phyloP scores from a whole-genome alignment of 352 stramenopile genomes.

The Phytophthora sojae region DNA sequence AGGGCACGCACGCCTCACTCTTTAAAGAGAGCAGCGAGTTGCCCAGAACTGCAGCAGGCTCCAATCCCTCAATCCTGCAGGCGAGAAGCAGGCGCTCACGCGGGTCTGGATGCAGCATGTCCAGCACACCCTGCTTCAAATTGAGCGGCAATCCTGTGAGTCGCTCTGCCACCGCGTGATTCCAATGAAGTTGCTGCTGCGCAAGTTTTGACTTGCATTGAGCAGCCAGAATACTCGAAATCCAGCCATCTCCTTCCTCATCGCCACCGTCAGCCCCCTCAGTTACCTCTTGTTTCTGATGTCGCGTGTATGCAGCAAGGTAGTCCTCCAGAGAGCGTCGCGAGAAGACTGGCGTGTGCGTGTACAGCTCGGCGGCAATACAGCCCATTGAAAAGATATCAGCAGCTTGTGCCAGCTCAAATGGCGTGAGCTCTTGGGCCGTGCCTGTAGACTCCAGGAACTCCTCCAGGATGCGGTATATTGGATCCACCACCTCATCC shows the following conservation, averaged over 20 bases:
- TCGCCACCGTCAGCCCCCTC: background rate
- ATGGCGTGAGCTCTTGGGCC: slow-evolving; percentile 26
- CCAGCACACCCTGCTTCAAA: slow-evolving; percentile 63
- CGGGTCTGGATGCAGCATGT: slow-evolving; percentile 59
- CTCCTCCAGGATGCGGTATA: slow-evolving; percentile 44
- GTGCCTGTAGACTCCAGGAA: background rate
- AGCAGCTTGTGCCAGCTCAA: slow-evolving; percentile 46
- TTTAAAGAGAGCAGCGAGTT: slow-evolving; percentile 8
- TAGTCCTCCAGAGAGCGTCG: slow-evolving; percentile 54
- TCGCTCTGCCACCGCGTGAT: slow-evolving; percentile 30
- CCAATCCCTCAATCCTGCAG: slow-evolving; percentile 43
- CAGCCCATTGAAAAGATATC: slow-evolving; percentile 77
- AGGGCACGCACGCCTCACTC: slow-evolving; percentile 6
- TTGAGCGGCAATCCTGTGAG: slow-evolving; percentile 47
- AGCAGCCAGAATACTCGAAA: slow-evolving; percentile 30
- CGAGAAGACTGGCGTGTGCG: slow-evolving; percentile 64
- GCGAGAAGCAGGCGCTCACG: slow-evolving; percentile 42
- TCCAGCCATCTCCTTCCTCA: slow-evolving; percentile 27
- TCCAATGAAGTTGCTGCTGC: slow-evolving; percentile 36
- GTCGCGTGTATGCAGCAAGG: slow-evolving; percentile 23
- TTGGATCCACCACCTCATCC: slow-evolving; percentile 56
- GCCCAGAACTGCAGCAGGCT: slow-evolving; percentile 13
- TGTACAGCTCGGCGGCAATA: slow-evolving; percentile 78
- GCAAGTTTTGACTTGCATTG: slow-evolving; percentile 6
- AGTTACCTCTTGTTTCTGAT: slow-evolving; percentile 8